Evolutionary conservation across 306 rosid genomes (phyloP).

Genomic region (Prunus padus): DNA sequence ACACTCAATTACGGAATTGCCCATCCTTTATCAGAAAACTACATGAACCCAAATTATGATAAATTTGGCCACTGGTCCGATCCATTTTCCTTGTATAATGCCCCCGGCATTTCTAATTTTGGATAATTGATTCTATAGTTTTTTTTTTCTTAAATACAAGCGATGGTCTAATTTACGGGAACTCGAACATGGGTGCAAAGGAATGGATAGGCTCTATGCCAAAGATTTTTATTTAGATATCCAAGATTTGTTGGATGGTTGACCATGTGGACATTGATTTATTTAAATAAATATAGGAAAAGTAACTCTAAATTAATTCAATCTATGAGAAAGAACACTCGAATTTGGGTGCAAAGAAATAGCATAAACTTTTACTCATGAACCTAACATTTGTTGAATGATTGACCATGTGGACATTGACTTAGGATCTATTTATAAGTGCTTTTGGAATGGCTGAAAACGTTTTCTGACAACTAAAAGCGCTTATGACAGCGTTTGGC

Average conservation of each 20-base stretch:
- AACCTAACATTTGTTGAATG: too few species aligned
- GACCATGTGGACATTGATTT: not conserved
- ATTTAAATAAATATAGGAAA: not conserved
- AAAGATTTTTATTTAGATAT: too few species aligned
- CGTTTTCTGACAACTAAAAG: too few species aligned
- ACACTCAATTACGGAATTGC: constrained; percentile 12
- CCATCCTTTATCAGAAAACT: not conserved
- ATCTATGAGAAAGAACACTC: fast-evolving
- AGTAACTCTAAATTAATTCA: not conserved
- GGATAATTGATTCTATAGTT: not conserved
- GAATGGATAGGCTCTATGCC: too few species aligned
- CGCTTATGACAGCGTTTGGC: too few species aligned
- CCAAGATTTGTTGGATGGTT: not conserved
- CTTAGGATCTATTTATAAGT: too few species aligned
- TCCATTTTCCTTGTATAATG: not conserved
- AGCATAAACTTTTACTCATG: too few species aligned
- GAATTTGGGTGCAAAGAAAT: too few species aligned
- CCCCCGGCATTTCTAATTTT: not conserved
- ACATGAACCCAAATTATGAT: not conserved
- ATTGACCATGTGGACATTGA: too few species aligned
- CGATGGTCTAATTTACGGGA: too few species aligned
- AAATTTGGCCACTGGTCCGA: not conserved
- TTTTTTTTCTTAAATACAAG: not conserved
- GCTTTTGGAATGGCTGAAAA: too few species aligned
- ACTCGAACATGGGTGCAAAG: too few species aligned